A percentile compares a stretch with the other conserved stretches of the same genome.
Conservation (phyloP, 2,329 filamentous ascomycete species). For the Neonectria coccinea region DNA sequence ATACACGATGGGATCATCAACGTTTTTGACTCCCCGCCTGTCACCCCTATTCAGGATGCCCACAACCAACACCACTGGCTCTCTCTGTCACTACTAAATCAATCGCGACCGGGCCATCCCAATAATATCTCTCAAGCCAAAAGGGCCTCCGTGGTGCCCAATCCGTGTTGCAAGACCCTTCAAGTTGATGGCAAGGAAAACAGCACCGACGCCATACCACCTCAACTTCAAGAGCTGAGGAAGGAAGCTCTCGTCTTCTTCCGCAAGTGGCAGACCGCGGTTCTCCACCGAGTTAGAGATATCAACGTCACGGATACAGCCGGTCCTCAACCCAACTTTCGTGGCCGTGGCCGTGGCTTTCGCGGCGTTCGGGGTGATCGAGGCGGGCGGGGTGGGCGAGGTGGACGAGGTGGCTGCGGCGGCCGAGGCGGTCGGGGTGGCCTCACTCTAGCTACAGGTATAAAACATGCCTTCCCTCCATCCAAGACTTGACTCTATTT, state of each 20-base stretch:
- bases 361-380: conserved; percentile 43
- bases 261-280: conserved; percentile 80
- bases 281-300: conserved; percentile 78
- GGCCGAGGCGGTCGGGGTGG: conserved; percentile 32
- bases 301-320: conserved; percentile 64
- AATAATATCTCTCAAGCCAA: conserved; percentile 22
- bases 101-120: conserved; percentile 39
- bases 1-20: conserved; percentile 65
- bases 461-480: conserved; percentile 24
- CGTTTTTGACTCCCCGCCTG: conserved; percentile 62
- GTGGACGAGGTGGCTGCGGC: conserved; percentile 45
- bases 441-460: conserved; percentile 53
- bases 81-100: conserved; percentile 49
- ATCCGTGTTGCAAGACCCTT: conserved; percentile 44
- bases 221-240: conserved; percentile 73
- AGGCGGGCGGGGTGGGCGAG: conserved; percentile 48
- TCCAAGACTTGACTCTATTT: neutral
- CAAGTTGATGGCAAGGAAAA: conserved; percentile 50
- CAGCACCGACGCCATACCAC: conserved; percentile 52
- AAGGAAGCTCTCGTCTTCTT: conserved; percentile 78
- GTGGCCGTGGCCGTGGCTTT: conserved; percentile 53
- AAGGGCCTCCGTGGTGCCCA: conserved; percentile 24
- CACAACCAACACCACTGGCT: conserved; percentile 52
- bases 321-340: conserved; percentile 38
- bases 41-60: conserved; percentile 47